Base-by-base conservation (phyloP, 106 monocot genomes). In the Dendrobium catenatum region DNA sequence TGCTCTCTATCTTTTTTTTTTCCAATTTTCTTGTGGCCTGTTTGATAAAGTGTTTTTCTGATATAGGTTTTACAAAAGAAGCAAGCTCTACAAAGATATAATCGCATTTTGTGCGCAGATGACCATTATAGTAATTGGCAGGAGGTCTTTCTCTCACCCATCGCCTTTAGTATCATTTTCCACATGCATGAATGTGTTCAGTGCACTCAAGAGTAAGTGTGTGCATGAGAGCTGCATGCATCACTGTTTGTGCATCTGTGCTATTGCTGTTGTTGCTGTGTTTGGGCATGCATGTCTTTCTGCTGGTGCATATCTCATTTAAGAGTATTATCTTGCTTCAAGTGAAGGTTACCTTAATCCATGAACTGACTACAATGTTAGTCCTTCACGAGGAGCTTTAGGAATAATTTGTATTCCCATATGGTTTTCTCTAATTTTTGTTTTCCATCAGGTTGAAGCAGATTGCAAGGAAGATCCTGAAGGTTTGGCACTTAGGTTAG, bases 401-500 rank as follows among this genome's bases (percentile, higher is more conserved):
- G 74, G 20, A 1, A 44, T 44, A 18, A 43, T 42, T 42, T 74
- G 31, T 5, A 5, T 80, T 68, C 40, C 17, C 49, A 33, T 47
- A 55, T 37, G 9, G 54, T 49, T 54, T 77, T 78, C 58, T 79
- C 73, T 78, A 1, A 72, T 68, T 78, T 33, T 75, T 48, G 27
- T 68, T 19, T 10, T 77, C 43, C 78, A 10, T 83, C 83, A 98
- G 97, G 94, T 98, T 75, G 94, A 98, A 89, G 89, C 84, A 51
- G 87, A 90, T 75, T 98, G 89, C 64, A 90, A 89, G 78, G 83
- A 83, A 86, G 96, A 97, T 42, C 89, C 94, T 78, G 96, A 97
- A 90, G 96, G 94, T 20, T 80, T 97, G 79, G 94, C 96, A 48
- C 91, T 97, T 72, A 84, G 90, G 58, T 73, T 97, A 80, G 96